phyloP scores from a whole-genome alignment of 805 yeast species.

The Saccharomycopsis malanga region DNA sequence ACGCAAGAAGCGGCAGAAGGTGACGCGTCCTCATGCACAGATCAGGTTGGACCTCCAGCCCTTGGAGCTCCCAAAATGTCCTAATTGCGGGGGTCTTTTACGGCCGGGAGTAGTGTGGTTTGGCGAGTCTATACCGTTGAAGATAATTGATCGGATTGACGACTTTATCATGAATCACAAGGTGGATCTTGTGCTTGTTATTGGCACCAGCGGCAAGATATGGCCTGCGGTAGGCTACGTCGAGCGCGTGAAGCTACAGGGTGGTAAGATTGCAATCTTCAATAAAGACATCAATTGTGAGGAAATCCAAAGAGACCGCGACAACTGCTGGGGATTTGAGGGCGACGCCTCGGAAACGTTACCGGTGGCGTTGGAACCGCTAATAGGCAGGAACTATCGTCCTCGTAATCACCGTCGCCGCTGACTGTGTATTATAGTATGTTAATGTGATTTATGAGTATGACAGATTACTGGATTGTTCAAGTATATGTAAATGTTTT shows the following conservation, averaged over 20 bases:
- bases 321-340: constrained; percentile 57
- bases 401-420: constrained; percentile 6
- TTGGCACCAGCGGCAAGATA: constrained; percentile 79
- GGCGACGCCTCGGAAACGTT: constrained; percentile 76
- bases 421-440: not conserved
- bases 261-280: constrained; percentile 80
- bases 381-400: constrained; percentile 29
- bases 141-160: constrained; percentile 59
- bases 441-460: too few species aligned
- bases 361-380: constrained; percentile 58
- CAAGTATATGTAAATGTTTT: too few species aligned
- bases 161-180: constrained; percentile 46
- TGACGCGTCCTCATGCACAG: constrained; percentile 33
- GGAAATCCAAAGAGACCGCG: constrained; percentile 34
- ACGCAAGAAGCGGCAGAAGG: constrained; percentile 1
- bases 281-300: constrained; percentile 54
- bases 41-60: constrained; percentile 42
- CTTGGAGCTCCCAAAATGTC: constrained; percentile 65
- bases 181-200: constrained; percentile 70
- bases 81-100: constrained; percentile 59
- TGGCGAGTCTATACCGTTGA: constrained; percentile 78
- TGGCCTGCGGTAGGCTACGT: constrained; percentile 94
- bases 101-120: constrained; percentile 94
- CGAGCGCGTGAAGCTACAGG: constrained; percentile 61
- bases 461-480: too few species aligned